A percentile compares a stretch with the other conserved stretches of the same genome.
These are phyloP conservation scores for Gyrodon lividus DNA, from an alignment of 768 basidiomycete species.

Conservation along the genomic window DNA sequence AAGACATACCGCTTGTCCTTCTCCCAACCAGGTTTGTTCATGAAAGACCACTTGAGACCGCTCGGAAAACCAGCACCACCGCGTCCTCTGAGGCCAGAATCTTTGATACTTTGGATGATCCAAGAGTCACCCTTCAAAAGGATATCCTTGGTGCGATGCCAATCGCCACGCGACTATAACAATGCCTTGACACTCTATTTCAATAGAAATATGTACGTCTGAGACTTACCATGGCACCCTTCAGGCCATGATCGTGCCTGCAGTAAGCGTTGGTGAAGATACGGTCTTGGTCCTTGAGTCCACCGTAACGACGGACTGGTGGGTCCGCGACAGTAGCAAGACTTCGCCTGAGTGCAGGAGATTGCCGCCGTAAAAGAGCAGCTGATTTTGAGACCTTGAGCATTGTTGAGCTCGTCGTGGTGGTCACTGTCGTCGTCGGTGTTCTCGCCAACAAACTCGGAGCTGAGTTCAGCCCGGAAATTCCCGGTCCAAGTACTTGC, in stretches of 20 bases:
- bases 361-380: slow-evolving; percentile 19
- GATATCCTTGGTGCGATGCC: slow-evolving; percentile 98
- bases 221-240: slow-evolving; percentile 77
- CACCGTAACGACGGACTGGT: slow-evolving; percentile 91
- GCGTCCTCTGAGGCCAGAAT: slow-evolving; percentile 91
- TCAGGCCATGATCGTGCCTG: slow-evolving; percentile 87
- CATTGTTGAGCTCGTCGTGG: slow-evolving; percentile 21
- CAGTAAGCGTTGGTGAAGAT: slow-evolving; percentile 92
- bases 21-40: slow-evolving; percentile 99
- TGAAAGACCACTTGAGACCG: slow-evolving; percentile 96
- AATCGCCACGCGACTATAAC: slow-evolving; percentile 85
- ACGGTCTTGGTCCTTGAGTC: slow-evolving; percentile 90
- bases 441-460: background rate
- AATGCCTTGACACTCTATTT: background rate
- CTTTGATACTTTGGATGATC: slow-evolving; percentile 96
- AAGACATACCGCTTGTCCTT: slow-evolving; percentile 72
- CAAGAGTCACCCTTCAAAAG: slow-evolving; percentile 92
- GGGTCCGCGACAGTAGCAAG: slow-evolving; percentile 78
- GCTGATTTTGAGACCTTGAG: slow-evolving; percentile 29
- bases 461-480: slow-evolving; percentile 12
- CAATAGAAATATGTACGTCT: background rate
- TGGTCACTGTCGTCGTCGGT: slow-evolving; percentile 11
- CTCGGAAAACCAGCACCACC: slow-evolving; percentile 97
- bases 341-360: slow-evolving; percentile 17
- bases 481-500: too few species aligned